Conservation (phyloP, 768 basidiomycete species). For the Boletus eberwhitei region DNA sequence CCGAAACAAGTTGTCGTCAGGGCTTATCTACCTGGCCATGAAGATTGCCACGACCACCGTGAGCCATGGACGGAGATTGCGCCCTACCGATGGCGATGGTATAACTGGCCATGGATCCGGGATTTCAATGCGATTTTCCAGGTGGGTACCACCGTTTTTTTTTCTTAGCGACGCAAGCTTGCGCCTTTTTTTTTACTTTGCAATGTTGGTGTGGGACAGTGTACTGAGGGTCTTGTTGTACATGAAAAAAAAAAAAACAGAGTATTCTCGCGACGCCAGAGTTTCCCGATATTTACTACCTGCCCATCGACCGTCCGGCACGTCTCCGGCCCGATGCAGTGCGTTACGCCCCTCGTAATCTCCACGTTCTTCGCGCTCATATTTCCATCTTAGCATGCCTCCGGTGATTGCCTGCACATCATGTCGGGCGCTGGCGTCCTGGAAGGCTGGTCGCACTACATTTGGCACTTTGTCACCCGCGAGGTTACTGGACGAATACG, state of each 20-base stretch:
- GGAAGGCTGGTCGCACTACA: conserved; percentile 52
- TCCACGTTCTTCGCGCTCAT: not conserved
- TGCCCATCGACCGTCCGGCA: conserved; percentile 60
- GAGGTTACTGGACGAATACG: conserved; percentile 32
- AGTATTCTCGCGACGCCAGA: conserved; percentile 37
- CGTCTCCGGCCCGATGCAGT: conserved; percentile 65
- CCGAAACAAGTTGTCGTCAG: conserved; percentile 51
- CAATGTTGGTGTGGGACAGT: not conserved
- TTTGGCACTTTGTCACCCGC: conserved; percentile 45
- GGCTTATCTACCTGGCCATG: conserved; percentile 64
- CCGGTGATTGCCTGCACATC: conserved; percentile 47
- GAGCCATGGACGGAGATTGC: conserved; percentile 46
- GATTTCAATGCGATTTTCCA: conserved; percentile 57
- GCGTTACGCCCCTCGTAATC: conserved; percentile 21
- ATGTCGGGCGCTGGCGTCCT: conserved; percentile 45
- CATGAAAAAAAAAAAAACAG: conserved; percentile 35
- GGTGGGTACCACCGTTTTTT: conserved; percentile 34
- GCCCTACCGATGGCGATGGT: conserved; percentile 48
- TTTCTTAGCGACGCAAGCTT: not conserved
- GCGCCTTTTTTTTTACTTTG: not conserved
- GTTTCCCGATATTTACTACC: conserved; percentile 55
- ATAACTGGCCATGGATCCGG: conserved; percentile 63
- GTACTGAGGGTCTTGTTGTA: conserved; percentile 2
- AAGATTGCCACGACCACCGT: conserved; percentile 52
- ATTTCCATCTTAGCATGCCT: conserved; percentile 32